Conservation (phyloP, 495 filamentous ascomycete genomes). For the Penicillium dipodomyicola region DNA sequence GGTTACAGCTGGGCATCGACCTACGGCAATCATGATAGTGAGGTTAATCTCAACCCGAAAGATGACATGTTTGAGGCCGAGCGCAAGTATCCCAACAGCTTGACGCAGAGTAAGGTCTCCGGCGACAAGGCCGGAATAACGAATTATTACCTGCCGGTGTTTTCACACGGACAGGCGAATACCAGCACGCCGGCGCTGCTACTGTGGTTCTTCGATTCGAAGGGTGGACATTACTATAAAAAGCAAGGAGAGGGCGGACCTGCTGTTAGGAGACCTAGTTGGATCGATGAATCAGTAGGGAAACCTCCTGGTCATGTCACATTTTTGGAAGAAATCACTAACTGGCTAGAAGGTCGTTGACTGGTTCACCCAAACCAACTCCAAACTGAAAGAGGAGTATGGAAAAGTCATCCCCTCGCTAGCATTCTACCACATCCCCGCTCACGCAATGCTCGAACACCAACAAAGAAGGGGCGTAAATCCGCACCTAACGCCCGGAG, state of each 20-base stretch:
- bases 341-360: conserved; percentile 41
- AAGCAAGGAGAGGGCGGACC: conserved; percentile 29
- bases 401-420: conserved; percentile 55
- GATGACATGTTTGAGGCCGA: conserved; percentile 55
- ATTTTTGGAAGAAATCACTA: background rate
- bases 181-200: conserved; percentile 45
- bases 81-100: conserved; percentile 48
- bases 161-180: conserved; percentile 19
- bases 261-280: conserved; percentile 35
- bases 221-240: conserved; percentile 58
- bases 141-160: conserved; percentile 66
- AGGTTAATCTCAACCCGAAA: conserved; percentile 55
- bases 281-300: conserved; percentile 35
- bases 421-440: conserved; percentile 73
- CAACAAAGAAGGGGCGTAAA: conserved; percentile 44
- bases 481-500: conserved; percentile 52
- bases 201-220: conserved; percentile 76
- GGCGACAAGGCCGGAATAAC: conserved; percentile 53
- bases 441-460: conserved; percentile 52
- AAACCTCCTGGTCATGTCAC: background rate
- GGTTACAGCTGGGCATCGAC: conserved; percentile 62
- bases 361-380: conserved; percentile 58
- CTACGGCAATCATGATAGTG: conserved; percentile 73
- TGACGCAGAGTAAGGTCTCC: conserved; percentile 51
- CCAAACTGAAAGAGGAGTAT: conserved; percentile 40